Percentiles rank a stretch among this genome's conserved stretches.
phyloP scores from a whole-genome alignment of 2,329 filamentous ascomycete species.

The Fusarium sp. region DNA sequence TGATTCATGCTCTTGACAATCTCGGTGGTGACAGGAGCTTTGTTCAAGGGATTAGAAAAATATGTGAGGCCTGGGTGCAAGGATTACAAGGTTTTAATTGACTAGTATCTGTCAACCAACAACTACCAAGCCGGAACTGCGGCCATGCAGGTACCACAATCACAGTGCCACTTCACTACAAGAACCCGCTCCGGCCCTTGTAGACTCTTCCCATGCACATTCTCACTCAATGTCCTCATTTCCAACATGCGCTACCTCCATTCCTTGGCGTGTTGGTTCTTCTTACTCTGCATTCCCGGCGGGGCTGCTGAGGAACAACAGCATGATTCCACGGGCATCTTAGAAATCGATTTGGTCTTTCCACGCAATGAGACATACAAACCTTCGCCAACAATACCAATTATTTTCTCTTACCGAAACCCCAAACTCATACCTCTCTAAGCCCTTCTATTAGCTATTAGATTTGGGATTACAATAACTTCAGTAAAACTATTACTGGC shows the following conservation, averaged over 20 bases:
- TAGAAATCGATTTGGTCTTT: conserved; percentile 1
- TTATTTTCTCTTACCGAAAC: conserved; percentile 6
- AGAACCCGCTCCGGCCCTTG: background rate
- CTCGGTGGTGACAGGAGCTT: too few relatives aligned
- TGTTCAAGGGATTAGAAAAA: too few relatives aligned
- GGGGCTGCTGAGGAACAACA: background rate
- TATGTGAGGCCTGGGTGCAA: too few relatives aligned
- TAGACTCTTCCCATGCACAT: background rate
- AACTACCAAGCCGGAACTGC: background rate
- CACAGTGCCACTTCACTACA: background rate
- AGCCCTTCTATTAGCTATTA: background rate
- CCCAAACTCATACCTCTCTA: background rate
- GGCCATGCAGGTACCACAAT: background rate
- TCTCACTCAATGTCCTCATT: background rate
- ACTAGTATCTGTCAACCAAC: too few relatives aligned
- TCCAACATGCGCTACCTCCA: background rate
- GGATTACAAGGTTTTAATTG: too few relatives aligned
- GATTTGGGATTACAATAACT: background rate
- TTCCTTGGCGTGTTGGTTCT: conserved; percentile 6
- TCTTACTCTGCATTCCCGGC: background rate
- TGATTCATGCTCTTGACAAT: too few relatives aligned
- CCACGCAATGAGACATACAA: conserved; percentile 5
- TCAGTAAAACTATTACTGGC: too few relatives aligned
- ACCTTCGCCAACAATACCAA: background rate
- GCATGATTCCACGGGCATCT: background rate